Conservation (phyloP, 1,284 basidiomycete genomes). For the Xerocomus nothofagi region DNA sequence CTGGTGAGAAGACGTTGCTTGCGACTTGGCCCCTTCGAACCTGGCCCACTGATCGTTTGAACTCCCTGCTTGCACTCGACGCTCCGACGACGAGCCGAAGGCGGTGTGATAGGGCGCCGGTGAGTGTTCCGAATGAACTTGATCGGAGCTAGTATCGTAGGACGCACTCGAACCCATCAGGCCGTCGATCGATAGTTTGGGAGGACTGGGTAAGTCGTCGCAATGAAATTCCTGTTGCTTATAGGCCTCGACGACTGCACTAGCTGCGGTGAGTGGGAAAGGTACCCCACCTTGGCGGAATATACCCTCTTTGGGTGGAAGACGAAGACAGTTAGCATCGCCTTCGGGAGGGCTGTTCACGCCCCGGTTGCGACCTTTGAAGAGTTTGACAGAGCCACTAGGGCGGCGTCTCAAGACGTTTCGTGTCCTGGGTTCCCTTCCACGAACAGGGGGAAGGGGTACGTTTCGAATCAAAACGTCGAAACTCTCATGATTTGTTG, state of each 20-base stretch:
- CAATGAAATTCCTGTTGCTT: slow-evolving; percentile 47
- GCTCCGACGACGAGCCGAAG: slow-evolving; percentile 47
- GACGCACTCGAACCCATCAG: slow-evolving; percentile 6
- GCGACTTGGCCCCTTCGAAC: slow-evolving; percentile 4
- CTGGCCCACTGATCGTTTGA: slow-evolving; percentile 36
- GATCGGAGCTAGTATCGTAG: slow-evolving; percentile 10
- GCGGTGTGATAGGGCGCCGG: slow-evolving; percentile 53
- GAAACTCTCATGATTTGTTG: slow-evolving; percentile 14
- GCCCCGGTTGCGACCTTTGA: slow-evolving; percentile 22
- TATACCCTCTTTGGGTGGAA: not conserved
- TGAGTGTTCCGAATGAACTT: slow-evolving; percentile 21
- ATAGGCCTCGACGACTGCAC: slow-evolving; percentile 57
- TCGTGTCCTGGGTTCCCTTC: slow-evolving; percentile 33
- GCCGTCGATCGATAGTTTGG: slow-evolving; percentile 13
- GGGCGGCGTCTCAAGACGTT: slow-evolving; percentile 50
- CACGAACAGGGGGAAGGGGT: not conserved
- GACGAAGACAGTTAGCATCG: not conserved
- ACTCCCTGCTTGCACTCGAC: slow-evolving; percentile 45
- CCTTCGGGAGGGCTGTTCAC: slow-evolving; percentile 6
- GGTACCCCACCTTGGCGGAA: not conserved
- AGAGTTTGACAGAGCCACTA: slow-evolving; percentile 37
- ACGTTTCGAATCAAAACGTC: slow-evolving; percentile 8
- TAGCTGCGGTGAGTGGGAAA: slow-evolving; percentile 51
- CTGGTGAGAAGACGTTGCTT: slow-evolving; percentile 9
- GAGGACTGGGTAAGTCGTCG: slow-evolving; percentile 11